Evolutionary conservation across 2,329 filamentous ascomycete genomes (phyloP).

Genomic region (Thermochaetoides dissita): DNA sequence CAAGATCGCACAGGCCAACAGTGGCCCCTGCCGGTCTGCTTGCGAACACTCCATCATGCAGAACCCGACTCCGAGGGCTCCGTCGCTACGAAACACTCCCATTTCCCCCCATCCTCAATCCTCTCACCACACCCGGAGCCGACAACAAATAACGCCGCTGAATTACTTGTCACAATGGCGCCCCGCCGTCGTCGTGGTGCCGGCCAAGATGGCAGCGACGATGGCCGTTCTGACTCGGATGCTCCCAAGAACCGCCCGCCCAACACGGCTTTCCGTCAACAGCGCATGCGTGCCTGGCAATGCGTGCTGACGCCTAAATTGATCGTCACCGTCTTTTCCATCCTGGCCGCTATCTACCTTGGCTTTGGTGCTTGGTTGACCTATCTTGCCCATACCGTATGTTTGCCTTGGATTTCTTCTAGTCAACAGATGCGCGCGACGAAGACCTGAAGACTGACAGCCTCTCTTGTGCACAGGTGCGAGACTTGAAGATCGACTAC

Average conservation of each 20-base stretch:
- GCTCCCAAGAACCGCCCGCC: constrained; percentile 16
- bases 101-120: too few relatives aligned
- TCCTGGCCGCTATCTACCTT: constrained; percentile 17
- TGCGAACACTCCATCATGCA: too few relatives aligned
- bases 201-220: constrained; percentile 11
- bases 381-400: constrained; percentile 15
- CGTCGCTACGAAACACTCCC: constrained; percentile 7
- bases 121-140: too few relatives aligned
- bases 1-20: too few relatives aligned
- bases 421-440: too few relatives aligned
- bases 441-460: not conserved
- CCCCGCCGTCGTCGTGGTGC: constrained; percentile 17
- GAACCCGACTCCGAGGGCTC: constrained; percentile 4
- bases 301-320: constrained; percentile 41
- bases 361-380: constrained; percentile 16
- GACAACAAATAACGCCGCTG: too few relatives aligned
- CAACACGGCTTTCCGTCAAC: constrained; percentile 88
- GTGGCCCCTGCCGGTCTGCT: too few relatives aligned
- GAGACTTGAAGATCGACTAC: constrained; percentile 87
- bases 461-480: constrained; percentile 43
- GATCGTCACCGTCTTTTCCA: constrained; percentile 18
- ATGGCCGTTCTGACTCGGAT: constrained; percentile 11
- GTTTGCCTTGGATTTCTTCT: not conserved
- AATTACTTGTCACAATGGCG: constrained; percentile 13
- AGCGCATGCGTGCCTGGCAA: constrained; percentile 98